Base-by-base conservation (phyloP, 495 filamentous ascomycete species). In the Aspergillus avenaceus region DNA sequence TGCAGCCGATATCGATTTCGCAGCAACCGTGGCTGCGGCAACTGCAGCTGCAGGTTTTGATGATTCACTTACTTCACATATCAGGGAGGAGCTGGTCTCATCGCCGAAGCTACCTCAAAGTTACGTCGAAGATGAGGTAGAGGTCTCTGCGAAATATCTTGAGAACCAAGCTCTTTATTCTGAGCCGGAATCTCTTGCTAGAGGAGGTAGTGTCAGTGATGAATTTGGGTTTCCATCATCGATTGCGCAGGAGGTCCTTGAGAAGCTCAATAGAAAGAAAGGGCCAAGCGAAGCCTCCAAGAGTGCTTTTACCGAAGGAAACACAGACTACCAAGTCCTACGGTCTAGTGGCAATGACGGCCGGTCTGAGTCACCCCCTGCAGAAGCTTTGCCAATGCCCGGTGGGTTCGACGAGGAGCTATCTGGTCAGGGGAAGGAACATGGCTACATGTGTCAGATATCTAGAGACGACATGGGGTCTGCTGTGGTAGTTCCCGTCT, bases 41-140 rank as follows among this genome's bases (percentile, higher is more conserved):
- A 75, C 87, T 16, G 63, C 84, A 62, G 79, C 79, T 5, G 75
- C 81, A 44, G 86, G 86, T 0, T 90, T 90, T 50, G 80, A 89
- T 61, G 81, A 85, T 18, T 78, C 86, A 22, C 80, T 88, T 49
- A 80, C 90, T 12, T 81, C 85, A 19, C 71, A 88, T 45, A 7
- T 80, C 83, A 58, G 64, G 18, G 57, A 52, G 1, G 26, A 57
- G 3, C 81, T 80, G 53, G 64, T 65, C 40, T 59, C 71, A 3
- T 73, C 75, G 4, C 54, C 73, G 14, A 63, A 63, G 8, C 47
- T 53, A 24, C 47, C 58, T 23, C 62, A 63, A 25, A 57, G 66
- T 8, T 65, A 63, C 46, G 60, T 72, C 11, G 69, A 74, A 43
- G 66, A 59, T 4, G 69, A 71, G 26, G 46, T 64, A n/a, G 61